Base-by-base conservation (phyloP, 495 filamentous ascomycete species). In the Talaromyces borbonicus region DNA sequence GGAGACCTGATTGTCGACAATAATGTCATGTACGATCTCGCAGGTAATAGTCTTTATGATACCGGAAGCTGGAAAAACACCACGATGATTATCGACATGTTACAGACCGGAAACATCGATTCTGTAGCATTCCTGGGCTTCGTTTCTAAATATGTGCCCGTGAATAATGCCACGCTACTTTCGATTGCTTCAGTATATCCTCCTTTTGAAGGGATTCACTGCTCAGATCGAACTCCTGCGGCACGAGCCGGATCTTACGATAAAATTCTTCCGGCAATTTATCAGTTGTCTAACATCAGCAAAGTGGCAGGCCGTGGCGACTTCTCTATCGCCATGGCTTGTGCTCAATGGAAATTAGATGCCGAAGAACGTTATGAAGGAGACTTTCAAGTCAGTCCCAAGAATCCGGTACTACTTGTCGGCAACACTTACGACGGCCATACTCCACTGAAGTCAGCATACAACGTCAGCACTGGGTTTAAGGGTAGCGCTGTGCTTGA, bases 401-500 rank as follows among this genome's bases (percentile, higher is more conserved):
- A 59, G 57, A 62, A 63, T 18, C 70, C 70, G 1, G 51, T 68
- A 9, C 52, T 77, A 6, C 53, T 74, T 20, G 58, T 72, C 14
- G 62, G 64, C 1, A 73, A 69, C 46, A 61, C 54, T 0, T 53
- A 51, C 7, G 72, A 74, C 41, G 55, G 60, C 1, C 52, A 60
- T 24, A 75, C 73, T 0, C 67, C 73, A 11, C 46, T 75, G 7
- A 47, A 48, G 8, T 67, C 59, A 6, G 73, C 72, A 0, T 49
- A 52, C 27, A 72, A 73, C 40, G 55, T 69, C 29, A 73, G 64
- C 42, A 47, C 59, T 0, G 60, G 58, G 0, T 70, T 71, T 31
- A 55, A 69, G 48, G 66, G 59, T 3, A 75, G 72, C 35, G 63
- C 61, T 2, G 47, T 73, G 11, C 49, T 73, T 20, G 54, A 63